Evolutionary conservation across 306 rosid genomes (phyloP).

Genomic region (Cyclanthera cordifolia): DNA sequence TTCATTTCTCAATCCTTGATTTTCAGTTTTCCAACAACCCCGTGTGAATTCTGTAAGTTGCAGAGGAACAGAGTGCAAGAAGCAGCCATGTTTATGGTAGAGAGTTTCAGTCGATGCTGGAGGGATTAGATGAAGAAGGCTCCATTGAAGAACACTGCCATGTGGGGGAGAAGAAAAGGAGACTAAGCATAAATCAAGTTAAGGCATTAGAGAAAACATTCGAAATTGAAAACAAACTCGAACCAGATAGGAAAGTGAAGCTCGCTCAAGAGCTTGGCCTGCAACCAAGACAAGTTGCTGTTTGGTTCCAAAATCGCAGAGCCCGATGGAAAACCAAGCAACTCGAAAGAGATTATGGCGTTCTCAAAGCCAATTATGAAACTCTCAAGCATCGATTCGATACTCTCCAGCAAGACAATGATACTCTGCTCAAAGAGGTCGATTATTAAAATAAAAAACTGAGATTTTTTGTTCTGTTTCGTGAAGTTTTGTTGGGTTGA

Average conservation of each 20-base stretch:
- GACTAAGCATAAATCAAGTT: constrained; percentile 72
- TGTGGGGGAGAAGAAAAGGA: constrained; percentile 63
- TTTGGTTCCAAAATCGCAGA: constrained; percentile 97
- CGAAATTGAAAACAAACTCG: constrained; percentile 91
- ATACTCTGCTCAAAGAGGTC: constrained; percentile 63
- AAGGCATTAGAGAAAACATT: constrained; percentile 93
- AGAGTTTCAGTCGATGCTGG: constrained; percentile 61
- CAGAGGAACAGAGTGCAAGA: constrained; percentile 23
- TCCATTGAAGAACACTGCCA: constrained; percentile 45
- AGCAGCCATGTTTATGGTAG: constrained; percentile 35
- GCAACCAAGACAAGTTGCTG: constrained; percentile 90
- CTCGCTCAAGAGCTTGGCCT: constrained; percentile 85
- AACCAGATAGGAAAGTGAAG: constrained; percentile 78
- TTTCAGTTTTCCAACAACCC: no score
- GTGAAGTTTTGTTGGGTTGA: neutral
- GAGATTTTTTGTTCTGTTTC: no score
- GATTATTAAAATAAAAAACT: no score
- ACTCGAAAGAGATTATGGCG: constrained; percentile 74
- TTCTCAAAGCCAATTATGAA: constrained; percentile 62
- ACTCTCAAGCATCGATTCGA: constrained; percentile 47
- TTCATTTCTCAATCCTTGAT: neutral
- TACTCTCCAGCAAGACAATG: constrained; percentile 53
- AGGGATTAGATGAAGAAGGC: constrained; percentile 76
- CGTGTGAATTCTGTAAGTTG: neutral
- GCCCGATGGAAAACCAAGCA: constrained; percentile 98